Evolutionary conservation across 192 early-diverging fungal species (phyloP).

Genomic region (Rhizophlyctis rosea): DNA sequence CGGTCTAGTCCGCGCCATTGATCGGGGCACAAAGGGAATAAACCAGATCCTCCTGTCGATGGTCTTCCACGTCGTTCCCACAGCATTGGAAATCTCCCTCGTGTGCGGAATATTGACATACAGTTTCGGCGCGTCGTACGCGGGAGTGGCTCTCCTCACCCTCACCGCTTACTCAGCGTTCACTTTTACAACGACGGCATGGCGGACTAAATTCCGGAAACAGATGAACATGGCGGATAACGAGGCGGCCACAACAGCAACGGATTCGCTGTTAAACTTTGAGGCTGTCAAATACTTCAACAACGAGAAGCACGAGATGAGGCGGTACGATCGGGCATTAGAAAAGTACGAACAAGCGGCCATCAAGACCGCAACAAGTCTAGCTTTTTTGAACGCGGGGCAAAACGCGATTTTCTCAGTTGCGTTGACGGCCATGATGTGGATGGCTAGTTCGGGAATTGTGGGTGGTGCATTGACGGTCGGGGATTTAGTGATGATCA

Average conservation of each 20-base stretch:
- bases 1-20: conserved; percentile 93
- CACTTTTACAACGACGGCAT: conserved; percentile 73
- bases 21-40: conserved; percentile 88
- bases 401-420: conserved; percentile 92
- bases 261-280: conserved; percentile 96
- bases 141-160: conserved; percentile 78
- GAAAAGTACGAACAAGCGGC: conserved; percentile 91
- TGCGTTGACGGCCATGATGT: conserved; percentile 95
- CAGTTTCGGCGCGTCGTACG: conserved; percentile 71
- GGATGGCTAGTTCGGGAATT: conserved; percentile 89
- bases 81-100: conserved; percentile 89
- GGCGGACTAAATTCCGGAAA: conserved; percentile 73
- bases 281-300: conserved; percentile 98
- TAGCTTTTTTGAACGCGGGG: conserved; percentile 91
- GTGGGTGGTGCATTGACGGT: conserved; percentile 76
- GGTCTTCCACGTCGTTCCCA: conserved; percentile 95
- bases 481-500: conserved; percentile 98
- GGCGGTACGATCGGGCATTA: conserved; percentile 84
- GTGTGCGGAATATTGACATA: conserved; percentile 90
- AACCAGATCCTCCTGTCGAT: conserved; percentile 91
- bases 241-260: conserved; percentile 85
- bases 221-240: conserved; percentile 97
- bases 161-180: conserved; percentile 55
- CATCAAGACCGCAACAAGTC: conserved; percentile 82
- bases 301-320: conserved; percentile 88